These are phyloP conservation scores for Kwoniella dendrophila DNA, from an alignment of 768 basidiomycete species.

Conservation along the genomic window DNA sequence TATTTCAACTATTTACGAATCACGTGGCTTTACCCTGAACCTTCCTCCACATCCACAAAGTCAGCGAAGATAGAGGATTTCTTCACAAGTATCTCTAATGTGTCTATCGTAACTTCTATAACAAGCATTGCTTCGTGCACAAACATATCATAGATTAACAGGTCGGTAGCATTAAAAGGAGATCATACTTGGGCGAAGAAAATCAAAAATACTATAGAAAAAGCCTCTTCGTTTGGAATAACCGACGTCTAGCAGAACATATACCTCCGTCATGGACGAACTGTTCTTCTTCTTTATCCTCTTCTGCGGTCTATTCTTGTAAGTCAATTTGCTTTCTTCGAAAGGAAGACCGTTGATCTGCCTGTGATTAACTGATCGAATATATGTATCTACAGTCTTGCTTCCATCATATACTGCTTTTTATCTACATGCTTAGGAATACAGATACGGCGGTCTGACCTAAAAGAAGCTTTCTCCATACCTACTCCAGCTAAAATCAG, in stretches of 20 bases:
- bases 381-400: constrained; percentile 27
- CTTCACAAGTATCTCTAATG: too few relatives aligned
- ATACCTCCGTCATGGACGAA: constrained; percentile 49
- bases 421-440: constrained; percentile 52
- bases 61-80: too few relatives aligned
- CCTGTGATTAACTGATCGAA: not conserved
- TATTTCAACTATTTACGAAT: not conserved
- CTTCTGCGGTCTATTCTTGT: constrained; percentile 43
- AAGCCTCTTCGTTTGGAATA: too few relatives aligned
- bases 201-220: too few relatives aligned
- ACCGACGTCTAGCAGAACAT: too few relatives aligned
- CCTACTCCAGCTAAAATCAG: constrained; percentile 27
- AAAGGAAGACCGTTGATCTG: not conserved
- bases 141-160: too few relatives aligned
- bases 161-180: too few relatives aligned
- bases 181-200: too few relatives aligned
- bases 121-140: too few relatives aligned
- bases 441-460: constrained; percentile 39
- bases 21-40: constrained; percentile 22
- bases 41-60: constrained; percentile 20
- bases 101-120: too few relatives aligned
- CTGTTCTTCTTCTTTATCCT: constrained; percentile 45
- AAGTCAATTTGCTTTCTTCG: constrained; percentile 2
- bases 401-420: constrained; percentile 51
- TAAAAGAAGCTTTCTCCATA: constrained; percentile 41